Conservation (phyloP, 2,329 filamentous ascomycete genomes). For the Ophiosphaerella narmari region DNA sequence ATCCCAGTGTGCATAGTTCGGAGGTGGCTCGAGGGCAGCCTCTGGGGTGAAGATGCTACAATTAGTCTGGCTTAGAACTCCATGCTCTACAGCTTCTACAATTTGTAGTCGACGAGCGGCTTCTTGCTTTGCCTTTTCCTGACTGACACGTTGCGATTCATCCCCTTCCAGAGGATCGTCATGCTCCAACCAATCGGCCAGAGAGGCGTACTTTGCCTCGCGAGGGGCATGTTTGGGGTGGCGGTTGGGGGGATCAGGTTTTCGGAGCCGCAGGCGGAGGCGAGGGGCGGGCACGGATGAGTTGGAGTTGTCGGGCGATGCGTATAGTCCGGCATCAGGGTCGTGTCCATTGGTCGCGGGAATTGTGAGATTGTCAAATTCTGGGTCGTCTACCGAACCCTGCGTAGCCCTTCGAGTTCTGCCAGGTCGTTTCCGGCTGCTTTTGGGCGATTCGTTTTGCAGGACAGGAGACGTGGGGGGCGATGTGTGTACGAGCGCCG, state of each 20-base stretch:
- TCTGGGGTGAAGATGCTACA: conserved; percentile 78
- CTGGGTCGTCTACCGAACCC: conserved; percentile 17
- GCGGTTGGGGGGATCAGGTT: conserved; percentile 55
- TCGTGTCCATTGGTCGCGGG: conserved; percentile 21
- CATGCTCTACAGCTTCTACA: conserved; percentile 72
- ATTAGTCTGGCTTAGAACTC: conserved; percentile 72
- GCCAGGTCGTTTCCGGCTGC: conserved; percentile 24
- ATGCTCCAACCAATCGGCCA: conserved; percentile 67
- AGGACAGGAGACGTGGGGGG: conserved; percentile 24
- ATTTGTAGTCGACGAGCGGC: conserved; percentile 71
- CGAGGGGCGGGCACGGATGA: conserved; percentile 31
- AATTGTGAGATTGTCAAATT: conserved; percentile 13
- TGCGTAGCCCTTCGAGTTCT: conserved; percentile 29
- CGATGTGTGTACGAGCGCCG: conserved; percentile 18
- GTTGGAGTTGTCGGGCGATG: conserved; percentile 24
- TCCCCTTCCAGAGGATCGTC: conserved; percentile 55
- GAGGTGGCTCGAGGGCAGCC: conserved; percentile 71
- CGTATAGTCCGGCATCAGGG: conserved; percentile 27
- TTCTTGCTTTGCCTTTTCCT: conserved; percentile 58
- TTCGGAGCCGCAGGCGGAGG: conserved; percentile 57
- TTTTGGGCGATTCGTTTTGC: conserved; percentile 22
- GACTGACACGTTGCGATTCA: conserved; percentile 41
- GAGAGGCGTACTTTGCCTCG: conserved; percentile 54
- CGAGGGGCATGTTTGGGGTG: conserved; percentile 58
- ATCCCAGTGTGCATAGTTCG: conserved; percentile 85